Evolutionary conservation across 495 filamentous ascomycete species (phyloP).

Genomic region (Apodospora peruviana): DNA sequence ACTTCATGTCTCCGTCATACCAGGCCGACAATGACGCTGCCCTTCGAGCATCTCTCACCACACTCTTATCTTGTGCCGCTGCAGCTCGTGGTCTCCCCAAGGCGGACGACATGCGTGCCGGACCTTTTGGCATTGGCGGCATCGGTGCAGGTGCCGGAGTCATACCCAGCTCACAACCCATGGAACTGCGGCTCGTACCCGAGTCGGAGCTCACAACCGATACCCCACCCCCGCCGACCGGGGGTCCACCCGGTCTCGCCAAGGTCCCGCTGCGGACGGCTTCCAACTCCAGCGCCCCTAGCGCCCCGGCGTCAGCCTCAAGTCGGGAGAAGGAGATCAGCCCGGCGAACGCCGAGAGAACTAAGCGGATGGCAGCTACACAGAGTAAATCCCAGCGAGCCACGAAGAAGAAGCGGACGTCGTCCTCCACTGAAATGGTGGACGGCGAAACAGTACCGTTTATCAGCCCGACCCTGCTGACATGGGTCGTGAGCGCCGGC

Average conservation of each 20-base stretch:
- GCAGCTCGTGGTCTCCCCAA: slow-evolving; percentile 80
- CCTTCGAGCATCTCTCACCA: slow-evolving; percentile 84
- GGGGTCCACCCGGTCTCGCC: slow-evolving; percentile 8
- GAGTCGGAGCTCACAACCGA: slow-evolving; percentile 64
- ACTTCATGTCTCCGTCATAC: slow-evolving; percentile 68
- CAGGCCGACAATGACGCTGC: slow-evolving; percentile 89
- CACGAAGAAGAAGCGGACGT: slow-evolving; percentile 51
- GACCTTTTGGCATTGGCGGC: slow-evolving; percentile 14
- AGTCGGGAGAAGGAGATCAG: slow-evolving; percentile 45
- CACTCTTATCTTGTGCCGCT: slow-evolving; percentile 87
- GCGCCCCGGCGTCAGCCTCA: slow-evolving; percentile 23
- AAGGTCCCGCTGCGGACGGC: slow-evolving; percentile 23
- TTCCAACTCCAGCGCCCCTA: slow-evolving; percentile 28
- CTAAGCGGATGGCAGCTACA: slow-evolving; percentile 46
- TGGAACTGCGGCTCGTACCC: slow-evolving; percentile 61
- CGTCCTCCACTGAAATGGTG: slow-evolving; percentile 7
- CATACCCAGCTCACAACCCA: slow-evolving; percentile 43
- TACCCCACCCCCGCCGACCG: slow-evolving; percentile 15
- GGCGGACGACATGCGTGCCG: slow-evolving; percentile 29
- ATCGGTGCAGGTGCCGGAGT: slow-evolving; percentile 25
- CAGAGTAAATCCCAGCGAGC: slow-evolving; percentile 32
- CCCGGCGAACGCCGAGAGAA: slow-evolving; percentile 38
- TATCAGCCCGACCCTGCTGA: slow-evolving; percentile 71
- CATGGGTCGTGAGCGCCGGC: slow-evolving; percentile 87
- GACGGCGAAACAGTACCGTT: slow-evolving; percentile 13